Evolutionary conservation across 345 rosid species (phyloP).

Genomic region (Turritis glabra): DNA sequence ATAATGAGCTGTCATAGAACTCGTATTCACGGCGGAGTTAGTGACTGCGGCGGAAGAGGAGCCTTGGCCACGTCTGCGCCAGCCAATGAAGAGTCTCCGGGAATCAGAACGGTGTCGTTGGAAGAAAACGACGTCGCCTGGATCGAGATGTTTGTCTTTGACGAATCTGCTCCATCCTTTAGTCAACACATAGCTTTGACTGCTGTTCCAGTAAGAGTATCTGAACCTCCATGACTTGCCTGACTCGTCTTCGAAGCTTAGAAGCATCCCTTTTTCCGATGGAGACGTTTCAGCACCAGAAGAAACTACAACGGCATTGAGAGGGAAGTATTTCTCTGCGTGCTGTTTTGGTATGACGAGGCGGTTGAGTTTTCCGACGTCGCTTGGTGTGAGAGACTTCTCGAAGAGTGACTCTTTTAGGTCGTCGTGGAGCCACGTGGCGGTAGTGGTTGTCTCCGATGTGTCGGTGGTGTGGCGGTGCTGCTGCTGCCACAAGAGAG

Average conservation of each 20-base stretch:
- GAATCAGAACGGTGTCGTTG: constrained; percentile 53
- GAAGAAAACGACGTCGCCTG: constrained; percentile 73
- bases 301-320: constrained; percentile 38
- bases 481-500: constrained; percentile 45
- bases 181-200: constrained; percentile 88
- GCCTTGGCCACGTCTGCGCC: constrained; percentile 53
- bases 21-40: neutral
- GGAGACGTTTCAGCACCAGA: constrained; percentile 7
- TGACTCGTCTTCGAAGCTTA: constrained; percentile 81
- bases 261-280: constrained; percentile 44
- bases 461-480: constrained; percentile 38
- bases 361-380: constrained; percentile 90
- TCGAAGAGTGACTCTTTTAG: constrained; percentile 64
- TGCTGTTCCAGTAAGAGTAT: constrained; percentile 80
- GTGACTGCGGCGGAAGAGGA: constrained; percentile 10
- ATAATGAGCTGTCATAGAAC: constrained; percentile 24
- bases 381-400: constrained; percentile 83
- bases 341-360: constrained; percentile 86
- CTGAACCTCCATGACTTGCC: constrained; percentile 81
- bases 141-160: constrained; percentile 81
- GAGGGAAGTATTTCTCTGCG: constrained; percentile 85
- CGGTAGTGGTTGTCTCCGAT: constrained; percentile 27
- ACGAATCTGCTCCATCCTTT: constrained; percentile 94
- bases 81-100: constrained; percentile 66
- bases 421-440: constrained; percentile 29